phyloP scores from a whole-genome alignment of 1,139 yeast genomes.

The Geotrichum histeridarum region DNA sequence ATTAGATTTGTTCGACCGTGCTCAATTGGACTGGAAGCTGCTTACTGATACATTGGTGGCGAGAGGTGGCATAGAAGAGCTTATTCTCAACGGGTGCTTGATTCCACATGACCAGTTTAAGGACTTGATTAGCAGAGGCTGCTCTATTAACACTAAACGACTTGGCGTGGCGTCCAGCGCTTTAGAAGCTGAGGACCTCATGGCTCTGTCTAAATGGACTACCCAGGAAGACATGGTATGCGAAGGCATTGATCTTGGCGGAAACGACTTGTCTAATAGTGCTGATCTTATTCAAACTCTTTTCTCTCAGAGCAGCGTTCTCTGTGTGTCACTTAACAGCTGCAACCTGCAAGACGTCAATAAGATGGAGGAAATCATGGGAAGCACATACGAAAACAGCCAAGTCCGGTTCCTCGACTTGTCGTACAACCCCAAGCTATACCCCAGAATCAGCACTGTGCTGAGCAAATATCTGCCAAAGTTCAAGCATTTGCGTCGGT shows the following conservation, averaged over 20 bases:
- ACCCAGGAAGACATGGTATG: slow-evolving; percentile 49
- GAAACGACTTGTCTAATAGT: slow-evolving; percentile 28
- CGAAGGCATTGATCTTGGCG: slow-evolving; percentile 81
- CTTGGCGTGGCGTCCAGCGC: slow-evolving; percentile 75
- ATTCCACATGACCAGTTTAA: slow-evolving; percentile 45
- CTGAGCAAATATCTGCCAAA: slow-evolving; percentile 60
- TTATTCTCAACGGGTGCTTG: slow-evolving; percentile 76
- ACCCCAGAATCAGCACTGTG: slow-evolving; percentile 64
- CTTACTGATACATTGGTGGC: slow-evolving; percentile 53
- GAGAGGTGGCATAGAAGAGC: slow-evolving; percentile 76
- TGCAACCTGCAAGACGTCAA: slow-evolving; percentile 53
- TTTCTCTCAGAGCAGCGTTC: slow-evolving; percentile 32
- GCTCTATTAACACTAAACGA: slow-evolving; percentile 54
- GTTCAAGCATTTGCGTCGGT: slow-evolving; percentile 58
- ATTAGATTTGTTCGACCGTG: slow-evolving; percentile 43
- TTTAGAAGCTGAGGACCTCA: slow-evolving; percentile 52
- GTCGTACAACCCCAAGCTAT: slow-evolving; percentile 64
- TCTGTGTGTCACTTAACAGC: slow-evolving; percentile 66
- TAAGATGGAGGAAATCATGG: slow-evolving; percentile 50
- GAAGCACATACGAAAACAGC: slow-evolving; percentile 47
- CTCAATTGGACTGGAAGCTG: slow-evolving; percentile 71
- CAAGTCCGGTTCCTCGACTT: slow-evolving; percentile 69
- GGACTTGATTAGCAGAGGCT: slow-evolving; percentile 52
- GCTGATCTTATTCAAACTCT: slow-evolving; percentile 21
- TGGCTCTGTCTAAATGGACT: slow-evolving; percentile 59